These are phyloP conservation scores for Bacterosira constricta DNA, from an alignment of 108 stramenopile genomes.

Conservation along the genomic window DNA sequence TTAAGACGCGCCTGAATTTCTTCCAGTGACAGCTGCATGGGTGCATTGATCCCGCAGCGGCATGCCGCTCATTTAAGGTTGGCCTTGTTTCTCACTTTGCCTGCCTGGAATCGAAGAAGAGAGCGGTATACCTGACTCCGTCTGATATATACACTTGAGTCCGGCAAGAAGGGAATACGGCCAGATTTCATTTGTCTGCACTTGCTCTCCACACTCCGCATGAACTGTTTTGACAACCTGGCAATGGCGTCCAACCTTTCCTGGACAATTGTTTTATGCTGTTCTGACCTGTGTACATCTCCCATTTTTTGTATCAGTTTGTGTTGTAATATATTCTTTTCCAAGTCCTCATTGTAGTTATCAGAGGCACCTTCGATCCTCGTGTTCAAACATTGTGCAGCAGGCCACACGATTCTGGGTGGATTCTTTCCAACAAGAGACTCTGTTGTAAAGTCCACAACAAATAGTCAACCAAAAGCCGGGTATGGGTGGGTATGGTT, in stretches of 20 bases:
- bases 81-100: conserved; percentile 10
- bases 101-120: conserved; percentile 2
- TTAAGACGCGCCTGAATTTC: neutral
- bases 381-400: neutral
- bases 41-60: neutral
- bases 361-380: neutral
- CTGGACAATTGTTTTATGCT: neutral
- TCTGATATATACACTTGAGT: conserved; percentile 15
- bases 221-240: neutral
- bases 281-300: neutral
- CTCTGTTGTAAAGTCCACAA: neutral
- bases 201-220: conserved; percentile 22
- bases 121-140: conserved; percentile 14
- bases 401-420: neutral
- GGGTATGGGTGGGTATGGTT: too few relatives aligned
- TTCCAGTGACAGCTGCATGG: conserved; percentile 1
- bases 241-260: neutral
- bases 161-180: conserved; percentile 14
- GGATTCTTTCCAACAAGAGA: neutral
- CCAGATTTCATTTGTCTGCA: conserved; percentile 23
- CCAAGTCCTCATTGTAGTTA: conserved; percentile 4
- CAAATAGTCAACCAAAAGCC: too few relatives aligned
- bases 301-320: neutral
- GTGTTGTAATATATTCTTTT: conserved; percentile 3
- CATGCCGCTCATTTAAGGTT: conserved; percentile 13